Evolutionary conservation across 2,329 filamentous ascomycete genomes (phyloP).

Genomic region (Tolypocladium nubicola): DNA sequence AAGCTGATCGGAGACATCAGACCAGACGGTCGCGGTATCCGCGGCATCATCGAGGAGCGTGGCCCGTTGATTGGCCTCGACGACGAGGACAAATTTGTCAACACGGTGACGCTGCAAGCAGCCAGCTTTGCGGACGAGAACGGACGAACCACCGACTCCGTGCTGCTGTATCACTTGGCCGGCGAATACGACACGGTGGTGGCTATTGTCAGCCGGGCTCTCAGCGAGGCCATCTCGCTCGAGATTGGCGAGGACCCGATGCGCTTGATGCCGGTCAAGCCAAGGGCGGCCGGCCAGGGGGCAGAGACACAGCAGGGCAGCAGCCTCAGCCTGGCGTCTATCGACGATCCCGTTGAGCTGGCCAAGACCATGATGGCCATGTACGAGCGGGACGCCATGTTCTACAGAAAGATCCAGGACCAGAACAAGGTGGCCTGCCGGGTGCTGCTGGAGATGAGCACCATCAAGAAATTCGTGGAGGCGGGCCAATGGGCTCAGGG

Average conservation of each 20-base stretch:
- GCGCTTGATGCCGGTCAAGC: slow-evolving; percentile 70
- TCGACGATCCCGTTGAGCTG: slow-evolving; percentile 50
- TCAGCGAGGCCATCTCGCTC: slow-evolving; percentile 80
- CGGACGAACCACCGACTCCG: slow-evolving; percentile 84
- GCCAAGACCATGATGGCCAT: slow-evolving; percentile 52
- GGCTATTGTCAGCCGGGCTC: slow-evolving; percentile 73
- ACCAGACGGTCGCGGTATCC: slow-evolving; percentile 73
- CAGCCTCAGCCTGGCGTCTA: slow-evolving; percentile 50
- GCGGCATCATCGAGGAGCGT: slow-evolving; percentile 79
- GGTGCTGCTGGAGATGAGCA: slow-evolving; percentile 49
- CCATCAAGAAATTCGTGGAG: slow-evolving; percentile 47
- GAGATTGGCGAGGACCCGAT: slow-evolving; percentile 76
- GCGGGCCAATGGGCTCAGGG: slow-evolving; percentile 44
- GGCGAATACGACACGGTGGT: slow-evolving; percentile 95
- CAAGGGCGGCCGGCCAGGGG: slow-evolving; percentile 39
- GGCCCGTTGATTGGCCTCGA: slow-evolving; percentile 69
- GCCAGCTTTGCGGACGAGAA: slow-evolving; percentile 91
- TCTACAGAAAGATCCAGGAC: slow-evolving; percentile 45
- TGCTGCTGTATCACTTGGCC: slow-evolving; percentile 87
- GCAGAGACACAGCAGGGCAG: slow-evolving; percentile 29
- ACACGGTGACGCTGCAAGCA: slow-evolving; percentile 85
- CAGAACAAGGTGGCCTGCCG: slow-evolving; percentile 46
- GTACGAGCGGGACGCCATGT: slow-evolving; percentile 52
- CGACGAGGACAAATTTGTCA: slow-evolving; percentile 75
- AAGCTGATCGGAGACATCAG: slow-evolving; percentile 86